Percentiles rank a stretch among this genome's conserved stretches.
These are phyloP conservation scores for Trypanosomatidae sp. DNA, from an alignment of 208 protist species.

Conservation along the genomic window DNA sequence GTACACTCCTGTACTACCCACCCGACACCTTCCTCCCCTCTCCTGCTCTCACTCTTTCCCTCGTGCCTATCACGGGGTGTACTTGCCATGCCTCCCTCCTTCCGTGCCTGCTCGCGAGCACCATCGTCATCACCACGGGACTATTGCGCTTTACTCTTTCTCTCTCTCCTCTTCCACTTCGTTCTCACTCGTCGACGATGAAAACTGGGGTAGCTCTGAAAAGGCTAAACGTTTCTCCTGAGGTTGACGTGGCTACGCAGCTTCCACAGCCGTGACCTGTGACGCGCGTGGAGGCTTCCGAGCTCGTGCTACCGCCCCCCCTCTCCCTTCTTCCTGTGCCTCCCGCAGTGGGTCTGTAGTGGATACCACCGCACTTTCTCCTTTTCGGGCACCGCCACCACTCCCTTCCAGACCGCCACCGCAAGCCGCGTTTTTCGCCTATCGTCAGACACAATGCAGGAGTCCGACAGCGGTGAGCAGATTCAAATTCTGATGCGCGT, in stretches of 20 bases:
- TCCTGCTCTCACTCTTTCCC: too few species aligned
- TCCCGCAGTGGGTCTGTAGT: background rate
- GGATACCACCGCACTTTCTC: background rate
- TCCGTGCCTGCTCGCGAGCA: too few species aligned
- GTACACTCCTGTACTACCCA: background rate
- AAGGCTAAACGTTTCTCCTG: background rate
- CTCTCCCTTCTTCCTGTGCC: background rate
- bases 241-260: background rate
- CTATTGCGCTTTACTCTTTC: background rate
- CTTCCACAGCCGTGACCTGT: background rate
- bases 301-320: background rate
- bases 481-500: slow-evolving; percentile 11
- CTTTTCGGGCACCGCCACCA: background rate
- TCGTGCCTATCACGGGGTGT: too few species aligned
- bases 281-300: background rate
- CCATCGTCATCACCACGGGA: too few species aligned
- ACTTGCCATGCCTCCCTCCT: too few species aligned
- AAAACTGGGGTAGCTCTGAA: background rate
- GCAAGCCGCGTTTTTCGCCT: background rate
- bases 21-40: background rate
- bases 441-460: background rate
- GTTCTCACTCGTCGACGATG: background rate
- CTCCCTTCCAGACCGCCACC: background rate
- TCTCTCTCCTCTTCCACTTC: background rate
- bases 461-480: background rate